phyloP scores from a whole-genome alignment of 1,139 yeast species.

The Lodderomyces parapsilosis region DNA sequence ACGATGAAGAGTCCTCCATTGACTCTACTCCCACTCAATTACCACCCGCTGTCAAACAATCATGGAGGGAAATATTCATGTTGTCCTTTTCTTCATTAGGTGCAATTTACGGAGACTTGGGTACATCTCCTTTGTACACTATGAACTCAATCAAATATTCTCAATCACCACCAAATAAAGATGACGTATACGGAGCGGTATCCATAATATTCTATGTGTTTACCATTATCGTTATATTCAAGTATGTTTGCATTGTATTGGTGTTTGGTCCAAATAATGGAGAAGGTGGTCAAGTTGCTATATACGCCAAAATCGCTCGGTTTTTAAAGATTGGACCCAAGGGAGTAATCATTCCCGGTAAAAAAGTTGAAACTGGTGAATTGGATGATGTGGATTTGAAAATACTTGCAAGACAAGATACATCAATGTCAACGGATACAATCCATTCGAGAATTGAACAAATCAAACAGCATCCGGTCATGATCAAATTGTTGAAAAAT shows the following conservation, averaged over 20 bases:
- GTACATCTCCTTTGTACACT: conserved; percentile 59
- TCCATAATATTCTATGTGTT: conserved; percentile 57
- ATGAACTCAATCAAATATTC: conserved; percentile 43
- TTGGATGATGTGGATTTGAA: conserved; percentile 35
- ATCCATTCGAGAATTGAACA: conserved; percentile 15
- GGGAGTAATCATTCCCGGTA: conserved; percentile 47
- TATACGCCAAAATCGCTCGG: conserved; percentile 56
- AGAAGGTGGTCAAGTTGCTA: conserved; percentile 64
- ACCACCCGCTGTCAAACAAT: conserved; percentile 11
- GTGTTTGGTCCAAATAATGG: conserved; percentile 53
- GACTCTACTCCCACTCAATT: conserved; percentile 10
- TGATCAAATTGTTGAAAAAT: conserved; percentile 28
- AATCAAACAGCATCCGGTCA: conserved; percentile 22
- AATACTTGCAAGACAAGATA: conserved; percentile 40
- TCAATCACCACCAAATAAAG: conserved; percentile 26
- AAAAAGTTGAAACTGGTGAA: conserved; percentile 11
- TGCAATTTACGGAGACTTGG: conserved; percentile 61
- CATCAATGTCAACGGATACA: conserved; percentile 26
- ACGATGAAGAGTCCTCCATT: conserved; percentile 4
- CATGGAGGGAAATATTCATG: conserved; percentile 24
- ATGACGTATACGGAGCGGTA: conserved; percentile 50
- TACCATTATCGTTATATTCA: conserved; percentile 50
- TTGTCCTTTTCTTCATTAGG: conserved; percentile 45
- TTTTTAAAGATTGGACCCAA: conserved; percentile 46
- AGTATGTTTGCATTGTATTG: conserved; percentile 50